Evolutionary conservation across 371 early-diverging fungal genomes (phyloP).

Genomic region (Mortierella sp.): DNA sequence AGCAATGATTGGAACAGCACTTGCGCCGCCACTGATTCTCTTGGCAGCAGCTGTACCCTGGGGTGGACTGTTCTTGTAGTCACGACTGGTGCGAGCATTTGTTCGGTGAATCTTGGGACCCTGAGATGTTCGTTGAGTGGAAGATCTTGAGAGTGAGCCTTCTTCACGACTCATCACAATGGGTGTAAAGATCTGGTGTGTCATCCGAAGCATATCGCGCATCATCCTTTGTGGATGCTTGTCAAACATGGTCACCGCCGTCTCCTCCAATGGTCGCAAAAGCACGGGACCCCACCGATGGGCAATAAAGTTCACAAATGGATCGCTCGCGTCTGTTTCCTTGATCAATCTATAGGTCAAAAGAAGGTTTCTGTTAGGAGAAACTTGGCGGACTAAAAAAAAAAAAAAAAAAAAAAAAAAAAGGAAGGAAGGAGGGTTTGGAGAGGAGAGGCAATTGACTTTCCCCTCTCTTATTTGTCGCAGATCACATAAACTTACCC

Average conservation of each 20-base stretch:
- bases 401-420: slow-evolving; percentile 8
- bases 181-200: slow-evolving; percentile 46
- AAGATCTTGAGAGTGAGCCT: slow-evolving; percentile 35
- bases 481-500: slow-evolving; percentile 49
- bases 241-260: slow-evolving; percentile 64
- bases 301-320: slow-evolving; percentile 37
- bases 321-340: slow-evolving; percentile 42
- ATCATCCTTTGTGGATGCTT: slow-evolving; percentile 60
- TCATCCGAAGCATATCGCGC: slow-evolving; percentile 60
- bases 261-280: slow-evolving; percentile 61
- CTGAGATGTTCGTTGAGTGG: no score
- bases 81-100: slow-evolving; percentile 26
- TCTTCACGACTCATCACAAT: slow-evolving; percentile 50
- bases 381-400: neutral
- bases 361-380: neutral
- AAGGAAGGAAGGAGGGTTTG: no score
- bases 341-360: slow-evolving; percentile 30
- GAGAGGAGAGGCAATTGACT: no score
- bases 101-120: slow-evolving; percentile 17
- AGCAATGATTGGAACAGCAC: slow-evolving; percentile 26
- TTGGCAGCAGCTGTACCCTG: neutral
- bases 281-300: slow-evolving; percentile 67
- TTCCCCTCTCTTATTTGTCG: no score
- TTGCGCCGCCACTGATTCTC: neutral
- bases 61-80: slow-evolving; percentile 11